These are phyloP conservation scores for Dendrothele bispora DNA, from an alignment of 768 basidiomycete genomes.

Conservation along the genomic window DNA sequence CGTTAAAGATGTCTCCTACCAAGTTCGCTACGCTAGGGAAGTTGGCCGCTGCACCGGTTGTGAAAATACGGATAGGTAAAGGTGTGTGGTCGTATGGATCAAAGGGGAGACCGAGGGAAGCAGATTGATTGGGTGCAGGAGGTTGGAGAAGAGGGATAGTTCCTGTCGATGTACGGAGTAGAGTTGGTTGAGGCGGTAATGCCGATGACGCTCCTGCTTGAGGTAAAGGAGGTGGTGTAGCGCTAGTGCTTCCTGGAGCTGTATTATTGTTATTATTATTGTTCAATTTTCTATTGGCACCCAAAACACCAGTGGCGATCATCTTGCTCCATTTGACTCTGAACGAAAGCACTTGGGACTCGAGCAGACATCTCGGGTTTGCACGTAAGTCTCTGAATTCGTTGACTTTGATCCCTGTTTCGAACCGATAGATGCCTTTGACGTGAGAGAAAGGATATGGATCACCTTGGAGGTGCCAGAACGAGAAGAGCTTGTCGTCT, in stretches of 20 bases:
- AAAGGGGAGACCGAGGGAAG: slow-evolving; percentile 66
- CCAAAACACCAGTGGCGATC: slow-evolving; percentile 67
- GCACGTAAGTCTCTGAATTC: slow-evolving; percentile 89
- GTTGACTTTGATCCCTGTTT: slow-evolving; percentile 83
- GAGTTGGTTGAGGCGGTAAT: neutral
- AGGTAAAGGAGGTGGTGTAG: slow-evolving; percentile 22
- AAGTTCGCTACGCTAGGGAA: slow-evolving; percentile 82
- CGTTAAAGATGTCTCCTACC: slow-evolving; percentile 81
- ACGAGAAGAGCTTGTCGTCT: slow-evolving; percentile 89
- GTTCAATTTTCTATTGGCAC: slow-evolving; percentile 24
- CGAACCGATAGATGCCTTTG: slow-evolving; percentile 86
- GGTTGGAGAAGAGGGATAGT: slow-evolving; percentile 14
- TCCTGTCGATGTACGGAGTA: too few species aligned
- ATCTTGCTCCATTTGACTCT: slow-evolving; percentile 81
- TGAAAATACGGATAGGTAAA: slow-evolving; percentile 65
- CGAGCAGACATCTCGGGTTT: slow-evolving; percentile 83
- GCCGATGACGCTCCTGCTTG: slow-evolving; percentile 2
- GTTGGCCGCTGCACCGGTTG: slow-evolving; percentile 80
- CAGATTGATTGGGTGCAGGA: slow-evolving; percentile 16
- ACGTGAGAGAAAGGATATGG: slow-evolving; percentile 73
- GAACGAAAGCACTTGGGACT: slow-evolving; percentile 79
- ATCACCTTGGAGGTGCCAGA: slow-evolving; percentile 84
- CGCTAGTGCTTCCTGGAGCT: slow-evolving; percentile 20
- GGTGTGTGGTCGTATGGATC: slow-evolving; percentile 75
- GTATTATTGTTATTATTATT: slow-evolving; percentile 26